Percentiles rank a stretch among this genome's conserved stretches.
Evolutionary conservation across 1,284 basidiomycete species (phyloP).

Genomic region (Microbotryum saponariae): DNA sequence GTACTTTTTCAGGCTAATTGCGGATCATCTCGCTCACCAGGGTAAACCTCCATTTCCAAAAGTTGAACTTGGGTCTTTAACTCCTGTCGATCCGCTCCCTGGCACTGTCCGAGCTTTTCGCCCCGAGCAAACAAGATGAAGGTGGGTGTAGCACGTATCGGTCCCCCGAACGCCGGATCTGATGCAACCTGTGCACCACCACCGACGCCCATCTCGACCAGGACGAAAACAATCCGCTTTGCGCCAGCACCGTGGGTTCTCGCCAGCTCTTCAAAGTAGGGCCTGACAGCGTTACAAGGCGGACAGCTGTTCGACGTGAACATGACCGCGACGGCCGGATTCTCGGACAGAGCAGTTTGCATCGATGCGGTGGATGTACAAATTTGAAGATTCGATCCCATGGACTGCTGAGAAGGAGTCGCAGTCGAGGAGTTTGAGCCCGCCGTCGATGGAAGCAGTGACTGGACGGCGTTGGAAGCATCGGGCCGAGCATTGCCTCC

Average conservation of each 20-base stretch:
- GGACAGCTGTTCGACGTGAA: constrained; percentile 40
- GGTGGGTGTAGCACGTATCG: constrained; percentile 38
- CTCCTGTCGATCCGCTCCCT: constrained; percentile 37
- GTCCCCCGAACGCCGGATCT: constrained; percentile 19
- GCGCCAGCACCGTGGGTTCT: constrained; percentile 19
- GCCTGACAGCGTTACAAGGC: constrained; percentile 39
- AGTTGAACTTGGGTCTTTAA: constrained; percentile 36
- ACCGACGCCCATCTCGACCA: constrained; percentile 37
- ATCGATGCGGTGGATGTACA: constrained; percentile 34
- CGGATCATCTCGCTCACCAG: constrained; percentile 17
- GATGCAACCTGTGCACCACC: constrained; percentile 22
- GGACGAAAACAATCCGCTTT: constrained; percentile 35
- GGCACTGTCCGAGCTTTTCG: constrained; percentile 33
- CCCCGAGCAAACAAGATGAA: constrained; percentile 37
- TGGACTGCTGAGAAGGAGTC: neutral
- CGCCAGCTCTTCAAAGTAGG: constrained; percentile 38
- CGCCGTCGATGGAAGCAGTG: constrained; percentile 3
- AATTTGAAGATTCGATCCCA: constrained; percentile 27
- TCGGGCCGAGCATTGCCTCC: constrained; percentile 12
- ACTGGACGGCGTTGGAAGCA: constrained; percentile 13
- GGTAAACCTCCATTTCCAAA: constrained; percentile 35
- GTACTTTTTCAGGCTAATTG: neutral
- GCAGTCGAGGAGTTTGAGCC: neutral
- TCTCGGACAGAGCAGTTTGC: constrained; percentile 23
- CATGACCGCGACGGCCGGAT: constrained; percentile 36